Evolutionary conservation across 2,329 filamentous ascomycete species (phyloP).

Genomic region (Paraconiothyrium brasiliense): DNA sequence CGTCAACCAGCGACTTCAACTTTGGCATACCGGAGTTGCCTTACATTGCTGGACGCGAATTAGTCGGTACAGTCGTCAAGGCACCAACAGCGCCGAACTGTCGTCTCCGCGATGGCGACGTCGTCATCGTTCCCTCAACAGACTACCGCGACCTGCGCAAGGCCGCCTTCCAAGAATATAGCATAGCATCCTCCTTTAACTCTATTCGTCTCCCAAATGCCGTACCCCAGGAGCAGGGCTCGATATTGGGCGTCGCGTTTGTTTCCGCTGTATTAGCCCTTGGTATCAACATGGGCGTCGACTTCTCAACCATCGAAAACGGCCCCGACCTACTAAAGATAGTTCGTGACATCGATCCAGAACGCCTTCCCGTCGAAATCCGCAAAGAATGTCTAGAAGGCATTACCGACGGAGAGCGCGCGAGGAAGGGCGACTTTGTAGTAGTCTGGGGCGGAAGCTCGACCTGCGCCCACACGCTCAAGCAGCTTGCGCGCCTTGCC

Average conservation of each 20-base stretch:
- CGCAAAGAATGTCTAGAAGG: conserved; percentile 68
- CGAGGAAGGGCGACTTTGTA: conserved; percentile 72
- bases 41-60: conserved; percentile 74
- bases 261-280: conserved; percentile 73
- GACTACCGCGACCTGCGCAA: conserved; percentile 78
- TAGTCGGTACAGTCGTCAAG: conserved; percentile 61
- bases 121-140: conserved; percentile 71
- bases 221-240: conserved; percentile 64
- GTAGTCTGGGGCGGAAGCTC: conserved; percentile 79
- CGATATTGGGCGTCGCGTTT: conserved; percentile 75
- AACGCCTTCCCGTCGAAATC: conserved; percentile 68
- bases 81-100: conserved; percentile 1
- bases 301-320: conserved; percentile 63
- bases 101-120: conserved; percentile 12
- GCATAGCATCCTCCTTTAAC: conserved; percentile 71
- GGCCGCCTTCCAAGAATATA: conserved; percentile 76
- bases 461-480: conserved; percentile 71
- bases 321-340: conserved; percentile 69
- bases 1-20: conserved; percentile 67
- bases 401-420: conserved; percentile 63
- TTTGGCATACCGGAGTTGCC: conserved; percentile 75
- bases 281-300: conserved; percentile 74
- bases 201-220: conserved; percentile 67
- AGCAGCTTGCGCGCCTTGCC: conserved; percentile 73
- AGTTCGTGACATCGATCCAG: conserved; percentile 57